These are phyloP conservation scores for Melanogaster broomeanus DNA, from an alignment of 768 basidiomycete genomes.

Conservation along the genomic window DNA sequence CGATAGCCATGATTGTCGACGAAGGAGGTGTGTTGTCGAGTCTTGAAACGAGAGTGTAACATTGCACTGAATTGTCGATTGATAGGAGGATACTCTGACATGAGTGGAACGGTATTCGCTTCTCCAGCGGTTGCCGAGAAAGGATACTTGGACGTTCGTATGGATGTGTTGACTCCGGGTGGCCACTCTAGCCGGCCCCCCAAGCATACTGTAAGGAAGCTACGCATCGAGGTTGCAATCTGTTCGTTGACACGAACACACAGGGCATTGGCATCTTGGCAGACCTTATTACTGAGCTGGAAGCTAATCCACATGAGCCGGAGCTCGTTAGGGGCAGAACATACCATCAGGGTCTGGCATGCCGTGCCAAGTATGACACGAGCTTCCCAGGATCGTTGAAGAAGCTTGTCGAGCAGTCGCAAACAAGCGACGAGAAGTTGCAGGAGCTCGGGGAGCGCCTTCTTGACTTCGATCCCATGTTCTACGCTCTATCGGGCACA, in stretches of 20 bases:
- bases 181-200: constrained; percentile 59
- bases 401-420: constrained; percentile 24
- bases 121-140: constrained; percentile 39
- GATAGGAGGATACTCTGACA: constrained; percentile 29
- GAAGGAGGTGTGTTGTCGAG: constrained; percentile 46
- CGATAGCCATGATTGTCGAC: constrained; percentile 57
- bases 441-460: constrained; percentile 16
- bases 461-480: constrained; percentile 19
- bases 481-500: constrained; percentile 22
- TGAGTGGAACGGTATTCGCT: constrained; percentile 34
- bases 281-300: constrained; percentile 45
- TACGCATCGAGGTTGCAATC: not conserved
- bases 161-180: constrained; percentile 47
- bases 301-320: constrained; percentile 43
- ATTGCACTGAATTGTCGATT: not conserved
- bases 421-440: constrained; percentile 20
- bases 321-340: constrained; percentile 27
- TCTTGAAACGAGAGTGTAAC: not conserved
- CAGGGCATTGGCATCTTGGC: constrained; percentile 55
- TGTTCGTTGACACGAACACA: not conserved
- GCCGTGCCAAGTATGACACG: constrained; percentile 41
- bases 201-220: constrained; percentile 45
- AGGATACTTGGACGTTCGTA: constrained; percentile 43
- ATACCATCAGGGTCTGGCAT: constrained; percentile 39
- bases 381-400: constrained; percentile 28